Evolutionary conservation across 352 stramenopile species (phyloP), one percentile per base, ranked within the genome.

Genomic region (Blastocystis sp.): DNA sequence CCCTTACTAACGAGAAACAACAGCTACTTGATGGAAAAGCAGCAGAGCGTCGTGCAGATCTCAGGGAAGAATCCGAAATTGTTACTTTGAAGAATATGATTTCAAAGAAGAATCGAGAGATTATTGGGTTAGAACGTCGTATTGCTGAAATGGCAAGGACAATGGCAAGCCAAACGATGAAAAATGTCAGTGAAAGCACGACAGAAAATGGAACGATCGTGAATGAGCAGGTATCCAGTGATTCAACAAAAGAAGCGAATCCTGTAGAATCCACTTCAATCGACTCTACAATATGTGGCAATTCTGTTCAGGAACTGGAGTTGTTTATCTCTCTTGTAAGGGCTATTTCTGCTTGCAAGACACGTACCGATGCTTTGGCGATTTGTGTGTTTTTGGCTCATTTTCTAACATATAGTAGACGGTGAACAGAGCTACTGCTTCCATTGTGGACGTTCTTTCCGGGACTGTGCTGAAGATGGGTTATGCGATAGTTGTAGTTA

Each of bases 101-200:
- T 2, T 83, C 71, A 9, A 52, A 51, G 32, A 83, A 83, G 49
- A 83, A 83, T 35, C 71, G 51, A 14, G 71, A 83, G 19, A 83
- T 83, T 37, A 54, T 54, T 29, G 24, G 27, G 14, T 67, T 83
- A 49, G 71, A 83, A 42, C 14, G 46, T 14, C 71, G 42, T 19
- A 35, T 83, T 0, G 46, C 71, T 2, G 71, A 83, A 63, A 24
- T 54, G 0, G 46, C 24, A 32, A 52, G 71, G 1, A 57, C 43
- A 42, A 37, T 83, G 49, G 51, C 71, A 7, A 61, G 54, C 12
- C 19, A 61, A 14, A 6, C 54, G 3, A 32, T 61, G 54, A 61
- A 12, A 14, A 61, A 14, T n/a, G 19, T 12, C 5, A 14, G 2
- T n/a, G 54, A 61, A 32, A 14, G 54, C 12, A 32, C 19, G 2